Base-by-base conservation (phyloP, 1,284 basidiomycete species). In the Uromyces viciae-fabae region DNA sequence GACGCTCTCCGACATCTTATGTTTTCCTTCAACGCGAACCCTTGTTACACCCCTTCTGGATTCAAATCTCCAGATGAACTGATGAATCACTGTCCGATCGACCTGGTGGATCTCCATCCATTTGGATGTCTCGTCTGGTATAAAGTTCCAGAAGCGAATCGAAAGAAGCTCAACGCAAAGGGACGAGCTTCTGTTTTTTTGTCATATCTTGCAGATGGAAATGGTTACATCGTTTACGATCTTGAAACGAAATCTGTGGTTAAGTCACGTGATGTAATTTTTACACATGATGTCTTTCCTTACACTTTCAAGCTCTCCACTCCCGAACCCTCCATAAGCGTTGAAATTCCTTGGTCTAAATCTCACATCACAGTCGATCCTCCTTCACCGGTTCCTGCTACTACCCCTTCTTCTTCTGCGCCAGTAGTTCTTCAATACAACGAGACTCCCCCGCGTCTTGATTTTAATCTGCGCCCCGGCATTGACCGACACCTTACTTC, bases 121-220 rank as follows among this genome's bases (percentile, higher is more conserved):
- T 60, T 60, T 43, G 73, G 73, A 17, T 75, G 73, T 25, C 33
- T 56, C 14, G 19, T 22, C 17, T 75, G 36, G 31, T 75, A 36
- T 38, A 54, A 75, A 43, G 25, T 75, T 2, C 73, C 73, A 38
- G 73, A 58, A 38, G 52, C 52, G 11, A 40, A 36, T 17, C 9
- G 15, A 25, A 56, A 54, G 25, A 75, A 75, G n/a, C 22, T 73
- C 14, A 25, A 72, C 33, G 38, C 9, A 25, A 72, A 49, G 36
- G 68, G 40, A 4, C 3, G 68, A 15, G 4, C 43, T 1, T 31
- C 71, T 19, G 52, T 73, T 14, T 22, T 73, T 1, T 46, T 73
- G 22, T 73, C 46, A 4, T 73, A 73, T n/a, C 38, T 73, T 22
- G 3, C 46, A 9, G 31, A 73, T 73, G 71, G 42, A 19, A 40